Percentiles rank a stretch among this genome's conserved stretches.
These are phyloP conservation scores for Plectosphaerella cucumerina DNA, from an alignment of 2,329 filamentous ascomycete species.

Conservation along the genomic window DNA sequence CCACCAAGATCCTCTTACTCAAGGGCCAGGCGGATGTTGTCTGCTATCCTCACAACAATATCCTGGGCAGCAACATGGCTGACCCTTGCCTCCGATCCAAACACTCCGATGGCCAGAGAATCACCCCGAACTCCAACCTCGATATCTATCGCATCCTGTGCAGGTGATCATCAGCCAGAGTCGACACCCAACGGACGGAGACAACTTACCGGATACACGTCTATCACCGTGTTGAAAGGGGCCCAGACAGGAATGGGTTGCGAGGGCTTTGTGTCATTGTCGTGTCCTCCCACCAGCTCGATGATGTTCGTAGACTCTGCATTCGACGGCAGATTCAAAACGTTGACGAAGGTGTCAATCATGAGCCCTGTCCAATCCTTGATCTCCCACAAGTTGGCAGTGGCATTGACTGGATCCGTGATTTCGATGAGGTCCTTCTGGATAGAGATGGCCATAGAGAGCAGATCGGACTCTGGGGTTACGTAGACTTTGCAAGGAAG, in stretches of 20 bases:
- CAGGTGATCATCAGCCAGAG: neutral
- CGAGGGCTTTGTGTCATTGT: neutral
- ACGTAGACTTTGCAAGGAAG: conserved; percentile 62
- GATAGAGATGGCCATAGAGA: conserved; percentile 53
- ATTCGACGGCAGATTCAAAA: conserved; percentile 52
- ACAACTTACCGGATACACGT: conserved; percentile 26
- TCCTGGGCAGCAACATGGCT: no score
- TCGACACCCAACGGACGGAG: neutral
- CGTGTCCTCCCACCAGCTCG: neutral
- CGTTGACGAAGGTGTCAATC: conserved; percentile 77
- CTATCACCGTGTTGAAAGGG: conserved; percentile 17
- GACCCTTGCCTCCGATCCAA: conserved; percentile 20
- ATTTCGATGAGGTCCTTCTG: conserved; percentile 66
- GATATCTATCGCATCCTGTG: conserved; percentile 34
- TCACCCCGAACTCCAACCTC: conserved; percentile 29
- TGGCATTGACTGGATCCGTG: conserved; percentile 46
- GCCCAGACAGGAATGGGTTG: conserved; percentile 12
- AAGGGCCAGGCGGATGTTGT: no score
- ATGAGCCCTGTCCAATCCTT: conserved; percentile 67
- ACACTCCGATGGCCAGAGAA: conserved; percentile 34
- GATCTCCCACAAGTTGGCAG: conserved; percentile 67
- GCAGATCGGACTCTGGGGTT: conserved; percentile 25
- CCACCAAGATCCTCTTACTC: no score
- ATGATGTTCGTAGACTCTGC: neutral
- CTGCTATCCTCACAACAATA: no score